Evolutionary conservation across 2,329 filamentous ascomycete species (phyloP).

Genomic region (Paecilomyces dactylethromorphus): DNA sequence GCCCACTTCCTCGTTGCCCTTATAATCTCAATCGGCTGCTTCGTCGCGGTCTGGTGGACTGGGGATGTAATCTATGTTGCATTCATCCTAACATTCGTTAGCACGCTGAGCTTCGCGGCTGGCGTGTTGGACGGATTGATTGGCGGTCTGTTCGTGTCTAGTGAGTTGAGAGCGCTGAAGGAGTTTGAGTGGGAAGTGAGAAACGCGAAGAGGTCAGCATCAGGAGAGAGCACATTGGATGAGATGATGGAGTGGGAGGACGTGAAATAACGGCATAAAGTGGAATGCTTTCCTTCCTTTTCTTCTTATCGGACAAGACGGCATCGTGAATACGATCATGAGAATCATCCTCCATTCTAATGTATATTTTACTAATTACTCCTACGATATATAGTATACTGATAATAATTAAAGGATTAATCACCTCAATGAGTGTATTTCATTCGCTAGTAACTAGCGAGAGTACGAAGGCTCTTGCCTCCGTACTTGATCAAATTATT

Average conservation of each 20-base stretch:
- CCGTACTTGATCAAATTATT: background rate
- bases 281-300: background rate
- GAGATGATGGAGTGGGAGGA: slow-evolving; percentile 3
- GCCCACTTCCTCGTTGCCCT: slow-evolving; percentile 67
- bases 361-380: background rate
- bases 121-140: slow-evolving; percentile 81
- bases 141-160: slow-evolving; percentile 76
- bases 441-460: background rate
- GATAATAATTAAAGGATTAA: background rate
- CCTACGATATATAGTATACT: background rate
- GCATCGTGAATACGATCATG: too few species aligned
- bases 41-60: slow-evolving; percentile 81
- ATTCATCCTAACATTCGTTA: slow-evolving; percentile 73
- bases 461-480: background rate
- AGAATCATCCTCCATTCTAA: background rate
- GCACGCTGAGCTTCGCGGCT: slow-evolving; percentile 67
- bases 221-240: background rate
- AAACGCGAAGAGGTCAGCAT: slow-evolving; percentile 48
- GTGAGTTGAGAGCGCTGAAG: slow-evolving; percentile 72
- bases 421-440: background rate
- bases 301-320: background rate
- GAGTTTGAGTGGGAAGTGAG: slow-evolving; percentile 93
- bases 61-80: slow-evolving; percentile 58
- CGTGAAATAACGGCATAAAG: background rate
- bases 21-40: slow-evolving; percentile 62